Percentiles rank a stretch among this genome's conserved stretches.
These are phyloP conservation scores for Phaeodactylum tricornutum DNA, from an alignment of 108 stramenopile species.

Conservation along the genomic window DNA sequence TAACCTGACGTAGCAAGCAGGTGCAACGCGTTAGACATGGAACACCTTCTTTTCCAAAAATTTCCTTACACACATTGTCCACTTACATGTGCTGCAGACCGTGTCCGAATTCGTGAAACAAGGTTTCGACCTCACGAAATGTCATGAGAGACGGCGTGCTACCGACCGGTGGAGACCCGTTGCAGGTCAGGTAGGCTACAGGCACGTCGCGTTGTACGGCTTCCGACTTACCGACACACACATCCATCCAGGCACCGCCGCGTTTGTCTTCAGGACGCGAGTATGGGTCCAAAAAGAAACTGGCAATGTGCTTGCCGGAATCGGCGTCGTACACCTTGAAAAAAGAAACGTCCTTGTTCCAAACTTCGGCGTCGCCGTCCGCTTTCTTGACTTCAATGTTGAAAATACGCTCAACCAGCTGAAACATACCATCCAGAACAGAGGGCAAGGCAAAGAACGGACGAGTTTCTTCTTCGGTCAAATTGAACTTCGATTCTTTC, in stretches of 20 bases:
- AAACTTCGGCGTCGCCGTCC: slow-evolving; percentile 88
- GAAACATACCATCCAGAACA: slow-evolving; percentile 92
- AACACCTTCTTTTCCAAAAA: neutral
- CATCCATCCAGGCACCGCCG: slow-evolving; percentile 95
- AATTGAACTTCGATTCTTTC: slow-evolving; percentile 90
- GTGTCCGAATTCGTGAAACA: slow-evolving; percentile 87
- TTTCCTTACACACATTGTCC: too few species aligned
- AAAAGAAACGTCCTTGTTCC: slow-evolving; percentile 93
- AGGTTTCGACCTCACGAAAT: slow-evolving; percentile 95
- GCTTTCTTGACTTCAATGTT: slow-evolving; percentile 77
- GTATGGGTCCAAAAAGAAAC: slow-evolving; percentile 96
- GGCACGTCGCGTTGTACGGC: slow-evolving; percentile 77
- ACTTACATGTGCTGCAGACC: slow-evolving; percentile 23
- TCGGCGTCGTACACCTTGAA: slow-evolving; percentile 87
- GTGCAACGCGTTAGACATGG: too few species aligned
- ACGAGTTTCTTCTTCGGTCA: slow-evolving; percentile 93
- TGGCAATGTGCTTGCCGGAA: slow-evolving; percentile 82
- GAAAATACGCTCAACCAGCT: slow-evolving; percentile 83
- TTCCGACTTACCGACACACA: slow-evolving; percentile 84
- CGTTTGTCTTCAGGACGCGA: slow-evolving; percentile 95
- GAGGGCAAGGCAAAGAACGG: slow-evolving; percentile 94
- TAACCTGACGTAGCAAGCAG: too few species aligned
- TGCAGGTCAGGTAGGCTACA: slow-evolving; percentile 97
- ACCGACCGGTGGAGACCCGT: slow-evolving; percentile 95
- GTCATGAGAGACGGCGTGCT: slow-evolving; percentile 96